Evolutionary conservation across 2,329 filamentous ascomycete genomes (phyloP).

Genomic region (Orbilia javanica): DNA sequence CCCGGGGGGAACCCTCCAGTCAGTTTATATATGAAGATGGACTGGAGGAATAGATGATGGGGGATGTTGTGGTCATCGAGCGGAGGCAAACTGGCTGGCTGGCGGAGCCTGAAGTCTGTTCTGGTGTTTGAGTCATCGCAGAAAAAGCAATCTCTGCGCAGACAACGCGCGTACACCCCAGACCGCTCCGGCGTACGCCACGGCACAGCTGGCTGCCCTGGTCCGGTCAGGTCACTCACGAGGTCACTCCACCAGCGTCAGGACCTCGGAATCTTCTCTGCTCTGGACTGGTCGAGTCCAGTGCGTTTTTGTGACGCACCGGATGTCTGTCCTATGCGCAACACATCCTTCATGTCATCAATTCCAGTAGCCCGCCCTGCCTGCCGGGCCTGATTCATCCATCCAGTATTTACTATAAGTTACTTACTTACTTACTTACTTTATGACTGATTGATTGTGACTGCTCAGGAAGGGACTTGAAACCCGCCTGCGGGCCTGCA

Average conservation of each 20-base stretch:
- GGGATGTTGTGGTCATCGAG: slow-evolving; percentile 23
- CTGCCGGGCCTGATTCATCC: too few species aligned
- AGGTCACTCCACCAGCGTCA: too few species aligned
- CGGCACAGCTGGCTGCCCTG: not conserved
- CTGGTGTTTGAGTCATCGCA: slow-evolving; percentile 17
- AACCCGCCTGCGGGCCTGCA: too few species aligned
- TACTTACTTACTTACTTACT: too few species aligned
- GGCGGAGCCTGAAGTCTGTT: slow-evolving; percentile 27
- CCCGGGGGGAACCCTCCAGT: slow-evolving; percentile 8
- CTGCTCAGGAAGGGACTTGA: too few species aligned
- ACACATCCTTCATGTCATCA: too few species aligned
- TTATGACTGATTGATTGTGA: too few species aligned
- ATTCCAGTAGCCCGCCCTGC: too few species aligned
- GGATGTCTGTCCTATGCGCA: too few species aligned
- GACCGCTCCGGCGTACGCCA: slow-evolving; percentile 6
- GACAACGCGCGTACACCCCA: not conserved
- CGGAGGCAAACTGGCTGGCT: slow-evolving; percentile 37
- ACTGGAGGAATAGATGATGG: not conserved
- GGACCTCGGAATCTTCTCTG: not conserved
- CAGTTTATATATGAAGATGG: slow-evolving; percentile 27
- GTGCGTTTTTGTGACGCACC: too few species aligned
- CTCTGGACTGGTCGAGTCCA: not conserved
- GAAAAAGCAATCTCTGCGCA: slow-evolving; percentile 2
- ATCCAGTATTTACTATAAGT: too few species aligned
- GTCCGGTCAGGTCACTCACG: slow-evolving; percentile 12